A percentile compares a stretch with the other conserved stretches of the same genome.
Conservation (phyloP, 129 eudicot genomes). For the Glebionis coronaria region DNA sequence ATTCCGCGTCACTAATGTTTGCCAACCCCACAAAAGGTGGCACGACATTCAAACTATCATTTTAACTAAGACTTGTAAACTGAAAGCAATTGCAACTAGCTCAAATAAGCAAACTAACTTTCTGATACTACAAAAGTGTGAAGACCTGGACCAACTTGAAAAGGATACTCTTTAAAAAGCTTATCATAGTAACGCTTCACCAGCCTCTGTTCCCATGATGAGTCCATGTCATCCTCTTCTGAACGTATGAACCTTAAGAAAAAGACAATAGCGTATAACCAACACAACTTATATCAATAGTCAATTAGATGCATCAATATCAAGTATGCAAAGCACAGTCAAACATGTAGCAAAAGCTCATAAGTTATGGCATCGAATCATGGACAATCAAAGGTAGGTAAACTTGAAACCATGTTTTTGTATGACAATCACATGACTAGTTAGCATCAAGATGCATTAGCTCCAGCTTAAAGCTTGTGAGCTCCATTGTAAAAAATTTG, state of each 20-base stretch:
- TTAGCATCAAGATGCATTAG: no score
- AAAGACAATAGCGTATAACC: conserved; percentile 10
- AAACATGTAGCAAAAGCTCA: neutral
- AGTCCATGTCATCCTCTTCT: conserved; percentile 89
- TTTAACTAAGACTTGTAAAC: no score
- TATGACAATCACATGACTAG: neutral
- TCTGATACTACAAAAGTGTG: neutral
- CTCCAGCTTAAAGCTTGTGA: no score
- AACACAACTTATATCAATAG: neutral
- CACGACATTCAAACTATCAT: no score
- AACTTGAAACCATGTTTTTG: neutral
- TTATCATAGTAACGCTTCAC: conserved; percentile 97
- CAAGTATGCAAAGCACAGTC: neutral
- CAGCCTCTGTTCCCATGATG: conserved; percentile 95
- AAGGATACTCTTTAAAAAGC: conserved; percentile 99
- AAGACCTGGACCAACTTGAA: conserved; percentile 12
- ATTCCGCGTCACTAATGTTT: no score
- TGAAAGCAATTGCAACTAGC: no score
- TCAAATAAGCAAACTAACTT: neutral
- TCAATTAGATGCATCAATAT: conserved; percentile 2
- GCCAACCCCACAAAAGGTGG: no score
- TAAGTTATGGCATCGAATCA: neutral
- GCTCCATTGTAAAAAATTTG: no score
- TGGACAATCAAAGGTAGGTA: neutral
- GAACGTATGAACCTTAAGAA: conserved; percentile 73